Base-by-base conservation (phyloP, 148 eudicot genomes). In the Nepenthes gracilis region DNA sequence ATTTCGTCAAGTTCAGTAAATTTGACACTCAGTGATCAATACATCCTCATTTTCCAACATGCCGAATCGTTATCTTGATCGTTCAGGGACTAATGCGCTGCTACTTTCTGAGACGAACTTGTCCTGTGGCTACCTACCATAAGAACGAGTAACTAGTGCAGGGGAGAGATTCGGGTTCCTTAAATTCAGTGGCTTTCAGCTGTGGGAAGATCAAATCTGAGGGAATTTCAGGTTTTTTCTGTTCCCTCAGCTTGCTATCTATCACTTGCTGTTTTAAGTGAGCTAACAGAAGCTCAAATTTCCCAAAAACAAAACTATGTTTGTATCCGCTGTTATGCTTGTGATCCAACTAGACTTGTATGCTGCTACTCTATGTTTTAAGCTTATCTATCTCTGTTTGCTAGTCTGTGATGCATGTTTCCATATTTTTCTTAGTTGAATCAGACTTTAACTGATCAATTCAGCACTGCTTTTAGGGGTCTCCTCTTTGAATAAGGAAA, bases 171-270 rank as follows among this genome's bases (percentile, higher is more conserved):
- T 75, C 55, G 60, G 64, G 71, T 66, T 50, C 12, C 67, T 66
- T 58, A n/a, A 62, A 59, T 65, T 61, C 76, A 70, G 63, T 84
- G 89, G 83, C 81, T 13, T 58, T 49, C 69, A 54, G 62, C 70
- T 60, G n/a, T 53, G 68, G 78, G 78, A 66, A 71, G 77, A 80
- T 69, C 72, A 78, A 76, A 70, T 66, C 88, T 80, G 84, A 77
- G 13, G 63, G 48, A 37, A 47, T 53, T 74, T 77, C 82, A 82
- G 88, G 90, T 80, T 80, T 74, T 72, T 77, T 64, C 64, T 12
- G 61, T 61, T 47, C 11, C 13, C 74, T 73, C 61, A 59, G 72
- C 70, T 74, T 78, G 69, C 54, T n/a, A 53, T 56, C n/a, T 70
- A 58, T 72, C 61, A 66, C 5, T 59, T 61, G 65, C 56, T 70